Conservation (phyloP, 1,284 basidiomycete species). For the Xerocomus nothofagi region DNA sequence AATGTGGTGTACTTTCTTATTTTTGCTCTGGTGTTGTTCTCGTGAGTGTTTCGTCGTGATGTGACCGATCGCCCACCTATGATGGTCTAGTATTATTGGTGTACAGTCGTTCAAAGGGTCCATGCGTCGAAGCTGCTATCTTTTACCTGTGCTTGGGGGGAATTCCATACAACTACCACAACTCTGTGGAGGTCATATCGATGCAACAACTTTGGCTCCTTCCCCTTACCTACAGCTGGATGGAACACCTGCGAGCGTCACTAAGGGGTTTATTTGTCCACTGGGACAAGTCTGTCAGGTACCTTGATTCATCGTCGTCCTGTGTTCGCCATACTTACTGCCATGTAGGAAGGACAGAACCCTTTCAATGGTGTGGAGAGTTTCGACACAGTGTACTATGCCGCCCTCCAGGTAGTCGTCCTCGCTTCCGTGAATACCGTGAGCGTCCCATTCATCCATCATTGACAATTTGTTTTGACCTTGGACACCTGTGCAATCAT, state of each 20-base stretch:
- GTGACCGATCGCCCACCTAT: slow-evolving; percentile 1
- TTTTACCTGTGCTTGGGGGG: slow-evolving; percentile 54
- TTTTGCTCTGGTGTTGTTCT: slow-evolving; percentile 89
- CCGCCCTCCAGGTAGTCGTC: slow-evolving; percentile 84
- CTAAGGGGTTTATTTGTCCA: slow-evolving; percentile 84
- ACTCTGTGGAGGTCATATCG: slow-evolving; percentile 79
- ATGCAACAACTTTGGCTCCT: slow-evolving; percentile 49
- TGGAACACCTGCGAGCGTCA: slow-evolving; percentile 33
- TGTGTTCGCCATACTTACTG: background rate
- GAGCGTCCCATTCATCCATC: slow-evolving; percentile 27
- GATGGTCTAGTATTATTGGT: slow-evolving; percentile 74
- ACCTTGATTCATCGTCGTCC: slow-evolving; percentile 16
- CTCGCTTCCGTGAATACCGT: slow-evolving; percentile 81
- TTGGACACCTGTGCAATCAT: background rate
- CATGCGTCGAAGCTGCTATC: slow-evolving; percentile 63
- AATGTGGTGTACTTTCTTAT: slow-evolving; percentile 90
- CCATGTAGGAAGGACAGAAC: slow-evolving; percentile 61
- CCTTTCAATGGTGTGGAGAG: slow-evolving; percentile 71
- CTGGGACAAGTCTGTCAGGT: slow-evolving; percentile 78
- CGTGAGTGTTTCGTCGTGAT: slow-evolving; percentile 46
- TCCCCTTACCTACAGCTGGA: slow-evolving; percentile 49
- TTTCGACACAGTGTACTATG: slow-evolving; percentile 89
- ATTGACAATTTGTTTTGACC: background rate
- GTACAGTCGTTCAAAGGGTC: slow-evolving; percentile 90
- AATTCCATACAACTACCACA: slow-evolving; percentile 50